Base-by-base conservation (phyloP, 2,329 filamentous ascomycete genomes). In the Diaporthe sp. region DNA sequence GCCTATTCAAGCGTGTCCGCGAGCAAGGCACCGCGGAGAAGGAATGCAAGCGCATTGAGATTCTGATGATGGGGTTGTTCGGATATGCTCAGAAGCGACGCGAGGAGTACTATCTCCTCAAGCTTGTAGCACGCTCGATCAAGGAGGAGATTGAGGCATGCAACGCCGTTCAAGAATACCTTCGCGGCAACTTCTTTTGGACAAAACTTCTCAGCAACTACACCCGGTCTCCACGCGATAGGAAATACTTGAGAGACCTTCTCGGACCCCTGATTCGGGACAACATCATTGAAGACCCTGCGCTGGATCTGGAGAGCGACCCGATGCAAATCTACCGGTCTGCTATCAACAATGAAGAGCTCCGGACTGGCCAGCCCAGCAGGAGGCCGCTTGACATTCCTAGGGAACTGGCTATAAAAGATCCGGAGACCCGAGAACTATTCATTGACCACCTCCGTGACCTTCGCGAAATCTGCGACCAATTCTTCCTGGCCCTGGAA, bases 251-350 rank as follows among this genome's bases (percentile, higher is more conserved):
- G 79, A 93, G 96, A 76, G 95, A 98, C 78, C 88, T 98, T 2
- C 87, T 98, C 5, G 95, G 95, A 0, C 92, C 94, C 1, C 85
- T 99, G 65, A 94, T 99, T 79, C 94, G 94, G 77, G 94, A 98
- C 82, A 96, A 97, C 81, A 95, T 99, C 80, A 93, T 98, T 73
- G 97, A 98, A 73, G 97, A 98, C 79, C 93, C 95, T 17, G 93
- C 93, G 7, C 88, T 99, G 46, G 96, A 99, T 82, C 88, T 99
- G 37, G 97, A 99, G 84, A 98, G 96, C 82, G 97, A 99, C 81
- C 97, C 97, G 0, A 93, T 98, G 88, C 96, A 98, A 80, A 99
- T 99, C 74, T 98, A 99, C 85, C 92, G 94, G 57, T 97, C 95
- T 7, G 93, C 95, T 19, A 97, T 99, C 85, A 98, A 97, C 86